Evolutionary conservation across 257 asterid species (phyloP), one percentile per base, ranked within the genome.

Genomic region (Parsonsia alboflavescens): DNA sequence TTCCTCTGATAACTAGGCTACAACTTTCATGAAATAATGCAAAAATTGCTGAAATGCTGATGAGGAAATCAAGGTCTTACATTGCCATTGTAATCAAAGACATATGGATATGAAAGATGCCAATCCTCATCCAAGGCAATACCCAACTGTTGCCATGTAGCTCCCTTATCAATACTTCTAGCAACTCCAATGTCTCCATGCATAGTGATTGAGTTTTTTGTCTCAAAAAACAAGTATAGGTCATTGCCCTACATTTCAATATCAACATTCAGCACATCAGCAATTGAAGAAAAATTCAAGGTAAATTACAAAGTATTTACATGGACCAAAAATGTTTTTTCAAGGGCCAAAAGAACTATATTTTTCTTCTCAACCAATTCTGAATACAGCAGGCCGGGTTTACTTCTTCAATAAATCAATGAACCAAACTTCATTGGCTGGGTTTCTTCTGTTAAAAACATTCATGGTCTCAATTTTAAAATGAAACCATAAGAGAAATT

Each of bases 161-260:
- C 96, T 76, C 98, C 99, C 66, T 88, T 80, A 77, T 95, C 99
- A 22, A 74, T 46, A 78, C 98, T 95, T 76, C 78, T 84, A 56
- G 99, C 87, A 80, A 92, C 99, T 75, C 94, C 99, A 62, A 92
- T 95, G 80, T 95, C 99, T 70, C 99, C 99, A 88, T 90, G 97
- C 93, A 80, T 84, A 39, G 97, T 89, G 53, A 90, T 85, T n/a
- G 99, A 83, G 74, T 89, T 92, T 80, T 94, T 94, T 6, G 97
- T 87, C 84, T 94, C 98, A 45, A 86, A 90, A 75, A 94, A 94
- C 75, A 94, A 68, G 86, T 89, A 92, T 49, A 92, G 81, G 75
- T 78, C 77, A 81, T 90, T 86, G 24, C 88, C 99, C 99, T 94
- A 89, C 76, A 84, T 71, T 75, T 72, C 70, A 76, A 16, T 30